Evolutionary conservation across 176 grass and related monocot genomes (phyloP), one percentile per base, ranked within the genome.

Genomic region (Bolboschoenus planiculmis): DNA sequence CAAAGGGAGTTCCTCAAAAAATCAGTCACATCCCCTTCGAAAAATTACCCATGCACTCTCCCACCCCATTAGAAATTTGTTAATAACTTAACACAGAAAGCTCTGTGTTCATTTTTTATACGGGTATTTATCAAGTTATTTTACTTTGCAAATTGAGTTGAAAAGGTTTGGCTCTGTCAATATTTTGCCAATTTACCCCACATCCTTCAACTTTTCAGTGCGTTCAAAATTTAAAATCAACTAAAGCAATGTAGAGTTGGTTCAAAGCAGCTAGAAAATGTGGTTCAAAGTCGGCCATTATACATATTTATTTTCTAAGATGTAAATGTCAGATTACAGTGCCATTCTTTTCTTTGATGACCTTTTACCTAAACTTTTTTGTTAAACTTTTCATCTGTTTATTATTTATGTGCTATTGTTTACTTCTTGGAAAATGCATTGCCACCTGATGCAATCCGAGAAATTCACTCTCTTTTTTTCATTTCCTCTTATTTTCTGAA

Each of bases 1-100:
- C 92, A 91, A 80, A 78, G 92, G 2, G 66, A 86, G 48, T 95
- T 95, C 84, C 44, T 98, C 2, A 48, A 98, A 65, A 87, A 13
- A 18, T 91, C 90, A 30, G 50, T 23, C 48, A 82, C 85, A 4
- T 78, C 63, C n/a, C 90, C 87, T 8, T 87, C 89, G 0, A 3
- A 2, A 5, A 77, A 54, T 46, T 85, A 85, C 14, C 89, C 92
- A 0, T 97, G 92, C 73, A 71, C 65, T 76, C 76, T 90, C 31
- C 76, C 62, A 57, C 81, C 62, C 16, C 62, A 62, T 81, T 61
- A 63, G 21, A 81, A 26, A 59, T 80, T 37, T 51, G 10, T 59
- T 26, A 10, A 61, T 81, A 39, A 61, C n/a, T n/a, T n/a, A n/a
- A n/a, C n/a, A n/a, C n/a, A n/a, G n/a, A n/a, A n/a, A n/a, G n/a